Evolutionary conservation across 1,284 basidiomycete species (phyloP), one percentile per base, ranked within the genome.

Genomic region (Malassezia restricta): DNA sequence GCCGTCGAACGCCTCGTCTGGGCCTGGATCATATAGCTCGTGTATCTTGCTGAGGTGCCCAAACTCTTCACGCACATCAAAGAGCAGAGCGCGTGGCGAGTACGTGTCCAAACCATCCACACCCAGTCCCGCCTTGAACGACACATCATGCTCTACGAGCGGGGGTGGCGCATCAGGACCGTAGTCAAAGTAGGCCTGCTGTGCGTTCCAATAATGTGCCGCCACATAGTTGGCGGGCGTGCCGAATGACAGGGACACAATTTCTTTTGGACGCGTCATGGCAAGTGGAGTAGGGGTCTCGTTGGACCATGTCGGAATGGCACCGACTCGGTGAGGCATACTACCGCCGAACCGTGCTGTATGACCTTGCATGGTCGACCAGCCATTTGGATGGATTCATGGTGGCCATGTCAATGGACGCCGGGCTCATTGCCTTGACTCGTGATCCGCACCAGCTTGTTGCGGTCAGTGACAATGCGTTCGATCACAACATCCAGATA

Each of bases 371-470:
- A 12, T 90, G 86, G 71, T 84, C 85, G 62, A 76, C 89, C 6
- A 83, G 83, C 11, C 81, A 86, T 68, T 76, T 98, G 27, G 79
- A 79, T 40, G 87, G 92, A 74, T 88, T 84, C 71, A 76, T 86
- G 43, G 76, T 90, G 32, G 83, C 86, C 28, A 85, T 83, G 17
- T 88, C 87, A 67, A 80, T 81, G 48, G 83, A 87, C 74, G 88
- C 88, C 28, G 90, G 91, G 5, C 87, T 89, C 14, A 77, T 94
- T 65, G 92, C 92, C 17, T 75, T 95, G 28, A 86, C 91, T 79
- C 80, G 90, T 5, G 88, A 96, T 68, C 81, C 80, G 45, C 79
- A 83, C 8, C 90, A 86, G 72, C 75, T 94, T 9, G 78, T 94
- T 49, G 80, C 86, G 0, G 70, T 92, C 1, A 81, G 84, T 27